Evolutionary conservation across 2,329 filamentous ascomycete species (phyloP).

Genomic region (Neonectria hederae): DNA sequence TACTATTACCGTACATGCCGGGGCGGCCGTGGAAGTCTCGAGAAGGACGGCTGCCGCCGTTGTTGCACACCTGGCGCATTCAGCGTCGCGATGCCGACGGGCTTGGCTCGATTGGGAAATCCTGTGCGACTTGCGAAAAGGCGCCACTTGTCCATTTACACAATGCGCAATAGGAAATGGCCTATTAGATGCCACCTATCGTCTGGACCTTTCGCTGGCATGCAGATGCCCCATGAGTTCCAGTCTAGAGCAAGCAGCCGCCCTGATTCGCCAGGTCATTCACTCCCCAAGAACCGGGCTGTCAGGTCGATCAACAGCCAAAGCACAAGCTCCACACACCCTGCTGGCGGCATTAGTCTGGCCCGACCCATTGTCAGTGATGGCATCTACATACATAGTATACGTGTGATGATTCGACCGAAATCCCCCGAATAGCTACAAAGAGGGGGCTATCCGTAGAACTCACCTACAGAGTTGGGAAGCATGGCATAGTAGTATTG

Average conservation of each 20-base stretch:
- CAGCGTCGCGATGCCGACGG: slow-evolving; percentile 18
- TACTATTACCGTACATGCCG: slow-evolving; percentile 2
- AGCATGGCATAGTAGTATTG: no score
- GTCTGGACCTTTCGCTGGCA: neutral
- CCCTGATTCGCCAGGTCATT: neutral
- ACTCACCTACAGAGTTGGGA: no score
- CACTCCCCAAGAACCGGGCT: no score
- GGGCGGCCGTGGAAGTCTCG: slow-evolving; percentile 37
- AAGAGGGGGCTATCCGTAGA: no score
- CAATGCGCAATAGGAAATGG: neutral
- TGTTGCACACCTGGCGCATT: slow-evolving; percentile 13
- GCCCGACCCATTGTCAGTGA: no score
- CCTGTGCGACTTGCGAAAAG: slow-evolving; percentile 2
- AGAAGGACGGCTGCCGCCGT: slow-evolving; percentile 22
- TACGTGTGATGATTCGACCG: no score
- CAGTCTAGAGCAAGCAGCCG: neutral
- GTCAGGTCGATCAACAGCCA: no score
- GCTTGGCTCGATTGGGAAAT: slow-evolving; percentile 22
- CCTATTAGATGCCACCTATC: neutral
- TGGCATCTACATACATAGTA: no score
- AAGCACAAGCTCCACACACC: no score
- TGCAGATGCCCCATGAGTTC: neutral
- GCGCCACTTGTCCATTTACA: neutral
- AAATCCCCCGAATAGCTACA: no score
- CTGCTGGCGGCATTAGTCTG: neutral